These are phyloP conservation scores for Penicillium sp. DNA, from an alignment of 2,329 filamentous ascomycete species.

Conservation along the genomic window DNA sequence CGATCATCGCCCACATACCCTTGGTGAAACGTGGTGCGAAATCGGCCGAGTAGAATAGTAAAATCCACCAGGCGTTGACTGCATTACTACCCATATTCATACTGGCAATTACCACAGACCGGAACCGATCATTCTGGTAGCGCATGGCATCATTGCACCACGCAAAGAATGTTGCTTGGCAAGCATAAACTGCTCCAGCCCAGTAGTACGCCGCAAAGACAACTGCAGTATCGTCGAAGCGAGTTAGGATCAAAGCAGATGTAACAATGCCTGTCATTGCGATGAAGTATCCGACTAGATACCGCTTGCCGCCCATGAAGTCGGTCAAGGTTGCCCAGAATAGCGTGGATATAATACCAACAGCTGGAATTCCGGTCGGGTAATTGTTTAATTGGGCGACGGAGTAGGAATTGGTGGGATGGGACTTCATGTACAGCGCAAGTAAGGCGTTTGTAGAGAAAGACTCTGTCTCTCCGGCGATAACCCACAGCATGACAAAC, in stretches of 20 bases:
- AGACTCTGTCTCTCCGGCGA: slow-evolving; percentile 72
- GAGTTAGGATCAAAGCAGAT: slow-evolving; percentile 63
- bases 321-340: slow-evolving; percentile 74
- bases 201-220: slow-evolving; percentile 72
- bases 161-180: slow-evolving; percentile 75
- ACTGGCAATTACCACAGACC: slow-evolving; percentile 69
- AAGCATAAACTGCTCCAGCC: slow-evolving; percentile 72
- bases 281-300: slow-evolving; percentile 70
- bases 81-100: slow-evolving; percentile 74
- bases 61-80: slow-evolving; percentile 74
- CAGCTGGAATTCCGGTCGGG: slow-evolving; percentile 57
- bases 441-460: slow-evolving; percentile 68
- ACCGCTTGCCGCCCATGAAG: slow-evolving; percentile 60
- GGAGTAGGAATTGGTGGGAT: slow-evolving; percentile 51
- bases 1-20: slow-evolving; percentile 40
- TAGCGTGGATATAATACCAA: slow-evolving; percentile 61
- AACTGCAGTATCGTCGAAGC: slow-evolving; percentile 55
- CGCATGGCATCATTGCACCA: slow-evolving; percentile 75
- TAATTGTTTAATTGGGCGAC: slow-evolving; percentile 59
- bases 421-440: slow-evolving; percentile 55
- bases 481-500: slow-evolving; percentile 53
- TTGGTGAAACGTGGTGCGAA: slow-evolving; percentile 69
- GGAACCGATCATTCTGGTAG: slow-evolving; percentile 64
- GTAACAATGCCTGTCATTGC: slow-evolving; percentile 67
- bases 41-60: slow-evolving; percentile 70